Evolutionary conservation across 441 rosid species (phyloP), one percentile per base, ranked within the genome.

Genomic region (Adansonia gregorii): DNA sequence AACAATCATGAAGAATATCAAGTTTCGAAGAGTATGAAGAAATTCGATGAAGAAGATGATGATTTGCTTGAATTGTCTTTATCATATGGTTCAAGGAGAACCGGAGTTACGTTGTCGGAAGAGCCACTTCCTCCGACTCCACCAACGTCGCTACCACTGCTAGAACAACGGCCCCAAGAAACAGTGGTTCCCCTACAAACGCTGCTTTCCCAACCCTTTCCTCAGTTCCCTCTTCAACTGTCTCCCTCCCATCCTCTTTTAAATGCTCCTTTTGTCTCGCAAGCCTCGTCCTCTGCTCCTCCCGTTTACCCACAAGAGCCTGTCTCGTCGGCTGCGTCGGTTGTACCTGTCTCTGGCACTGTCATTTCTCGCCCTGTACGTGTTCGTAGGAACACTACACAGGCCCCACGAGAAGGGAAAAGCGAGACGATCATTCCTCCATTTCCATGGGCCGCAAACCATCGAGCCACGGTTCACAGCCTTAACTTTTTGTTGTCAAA

Each of bases 361-460:
- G 64, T 39, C 1, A 15, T 17, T 14, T 15, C 75, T 0, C 80
- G 81, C 4, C 60, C 73, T 0, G 17, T 68, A 19, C 83, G 76
- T 46, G 49, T 63, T 3, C 86, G 88, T 6, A 82, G 87, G 8
- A 89, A 81, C 67, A 69, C 84, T 2, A 76, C 82, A 0, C 83
- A 82, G 48, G 19, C 75, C 0, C 81, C 80, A 0, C 73, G 81
- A 3, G 79, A 79, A 15, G 84, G 84, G 22, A 68, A 81, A 73
- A 75, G 75, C 69, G 80, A 86, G 65, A 78, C 54, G 3, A 78
- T 92, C 3, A 81, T 86, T 0, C 79, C 88, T 3, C 89, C 89
- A 2, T 91, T 76, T 73, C 91, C 90, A 1, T 94, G 98, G 98
- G 90, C 95, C 1, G 90, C 93, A 2, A 63, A 78, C 0, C 68